These are phyloP conservation scores for Entelexis paramagnoliae DNA, from an alignment of 1,139 yeast genomes.

Conservation along the genomic window DNA sequence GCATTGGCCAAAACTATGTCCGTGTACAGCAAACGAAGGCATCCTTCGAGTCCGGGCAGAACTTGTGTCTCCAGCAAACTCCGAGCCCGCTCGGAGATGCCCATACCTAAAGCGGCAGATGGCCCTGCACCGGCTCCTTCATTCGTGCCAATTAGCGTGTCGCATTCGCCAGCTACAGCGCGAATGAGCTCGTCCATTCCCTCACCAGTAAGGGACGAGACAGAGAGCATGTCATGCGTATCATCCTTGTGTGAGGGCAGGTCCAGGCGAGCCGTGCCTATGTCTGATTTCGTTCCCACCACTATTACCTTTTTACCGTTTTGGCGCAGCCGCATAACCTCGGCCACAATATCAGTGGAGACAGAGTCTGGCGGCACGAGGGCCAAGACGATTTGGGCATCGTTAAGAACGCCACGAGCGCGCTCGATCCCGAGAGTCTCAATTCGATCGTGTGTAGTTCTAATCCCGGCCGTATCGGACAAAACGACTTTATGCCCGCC, in stretches of 20 bases:
- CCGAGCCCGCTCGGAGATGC: slow-evolving; percentile 62
- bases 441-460: slow-evolving; percentile 45
- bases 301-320: slow-evolving; percentile 16
- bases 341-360: slow-evolving; percentile 20
- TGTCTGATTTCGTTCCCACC: slow-evolving; percentile 31
- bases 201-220: slow-evolving; percentile 52
- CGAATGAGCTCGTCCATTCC: slow-evolving; percentile 47
- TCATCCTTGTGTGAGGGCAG: background rate
- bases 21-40: slow-evolving; percentile 36
- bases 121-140: slow-evolving; percentile 25
- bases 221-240: slow-evolving; percentile 29
- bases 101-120: slow-evolving; percentile 45
- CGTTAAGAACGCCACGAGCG: slow-evolving; percentile 56
- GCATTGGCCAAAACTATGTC: slow-evolving; percentile 81
- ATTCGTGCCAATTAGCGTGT: slow-evolving; percentile 31
- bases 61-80: slow-evolving; percentile 68
- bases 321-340: slow-evolving; percentile 27
- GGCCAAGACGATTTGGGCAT: slow-evolving; percentile 45
- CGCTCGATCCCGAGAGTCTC: slow-evolving; percentile 77
- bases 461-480: slow-evolving; percentile 90
- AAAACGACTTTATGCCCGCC: slow-evolving; percentile 74
- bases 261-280: slow-evolving; percentile 2
- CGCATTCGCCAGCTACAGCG: slow-evolving; percentile 38
- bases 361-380: slow-evolving; percentile 27
- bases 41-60: slow-evolving; percentile 56